Evolutionary conservation across 1,284 basidiomycete genomes (phyloP).

Genomic region (Trichosporon sp.): DNA sequence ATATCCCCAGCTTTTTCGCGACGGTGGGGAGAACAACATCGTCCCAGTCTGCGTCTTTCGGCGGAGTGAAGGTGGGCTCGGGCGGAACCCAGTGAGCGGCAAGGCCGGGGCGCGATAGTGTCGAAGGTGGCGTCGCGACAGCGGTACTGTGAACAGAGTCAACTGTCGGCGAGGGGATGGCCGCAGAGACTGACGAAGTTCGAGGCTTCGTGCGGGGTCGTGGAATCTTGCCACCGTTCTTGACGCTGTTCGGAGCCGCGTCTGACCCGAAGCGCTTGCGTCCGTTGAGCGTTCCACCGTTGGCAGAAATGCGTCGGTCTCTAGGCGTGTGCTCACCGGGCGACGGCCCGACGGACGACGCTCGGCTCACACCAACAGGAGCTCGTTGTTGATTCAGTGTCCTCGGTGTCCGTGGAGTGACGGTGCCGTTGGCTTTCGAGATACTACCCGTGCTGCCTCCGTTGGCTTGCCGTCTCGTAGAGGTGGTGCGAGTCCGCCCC

Average conservation of each 20-base stretch:
- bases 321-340: neutral
- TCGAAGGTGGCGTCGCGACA: neutral
- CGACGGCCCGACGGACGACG: neutral
- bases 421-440: constrained; percentile 1
- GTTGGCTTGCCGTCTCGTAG: constrained; percentile 1
- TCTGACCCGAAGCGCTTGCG: constrained; percentile 25
- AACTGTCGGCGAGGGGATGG: neutral
- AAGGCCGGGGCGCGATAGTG: constrained; percentile 34
- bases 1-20: constrained; percentile 73
- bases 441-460: neutral
- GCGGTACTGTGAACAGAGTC: neutral
- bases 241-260: neutral
- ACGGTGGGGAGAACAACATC: constrained; percentile 70
- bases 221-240: constrained; percentile 9
- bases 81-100: constrained; percentile 53
- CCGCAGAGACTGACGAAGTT: neutral
- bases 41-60: constrained; percentile 56
- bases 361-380: neutral
- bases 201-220: neutral
- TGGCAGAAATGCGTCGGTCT: constrained; percentile 2
- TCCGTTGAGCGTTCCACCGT: neutral
- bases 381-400: neutral
- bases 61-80: constrained; percentile 49
- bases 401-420: neutral
- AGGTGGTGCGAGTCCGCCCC: neutral